A percentile compares a stretch with the other conserved stretches of the same genome.
These are phyloP conservation scores for Aspergillus egyptiacus DNA, from an alignment of 495 filamentous ascomycete genomes.

Conservation along the genomic window DNA sequence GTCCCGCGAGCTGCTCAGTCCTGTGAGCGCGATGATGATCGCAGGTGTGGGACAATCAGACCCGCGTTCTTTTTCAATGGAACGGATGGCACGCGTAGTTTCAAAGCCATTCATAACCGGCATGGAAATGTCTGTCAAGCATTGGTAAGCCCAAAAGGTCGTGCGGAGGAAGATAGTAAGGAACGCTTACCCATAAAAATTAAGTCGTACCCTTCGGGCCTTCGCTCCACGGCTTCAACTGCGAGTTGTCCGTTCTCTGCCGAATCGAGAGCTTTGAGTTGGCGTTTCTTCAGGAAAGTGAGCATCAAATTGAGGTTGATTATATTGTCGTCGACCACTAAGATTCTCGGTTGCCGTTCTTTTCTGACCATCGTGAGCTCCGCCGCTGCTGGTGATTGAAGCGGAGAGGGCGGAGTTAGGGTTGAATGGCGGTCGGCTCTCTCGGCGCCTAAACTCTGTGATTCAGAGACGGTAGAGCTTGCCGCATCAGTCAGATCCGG, in stretches of 20 bases:
- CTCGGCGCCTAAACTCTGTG: slow-evolving; percentile 8
- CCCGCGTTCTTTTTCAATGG: slow-evolving; percentile 48
- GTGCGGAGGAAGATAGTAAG: not conserved
- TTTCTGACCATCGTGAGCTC: not conserved
- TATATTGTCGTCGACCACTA: slow-evolving; percentile 69
- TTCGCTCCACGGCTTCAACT: slow-evolving; percentile 42
- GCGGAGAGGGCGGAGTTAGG: slow-evolving; percentile 1
- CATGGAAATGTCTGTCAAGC: slow-evolving; percentile 60
- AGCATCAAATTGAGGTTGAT: slow-evolving; percentile 69
- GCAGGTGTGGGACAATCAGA: slow-evolving; percentile 30
- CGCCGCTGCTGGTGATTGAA: slow-evolving; percentile 8
- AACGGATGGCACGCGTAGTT: slow-evolving; percentile 60
- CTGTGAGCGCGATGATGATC: slow-evolving; percentile 66
- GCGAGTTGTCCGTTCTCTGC: slow-evolving; percentile 51
- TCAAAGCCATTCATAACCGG: slow-evolving; percentile 73
- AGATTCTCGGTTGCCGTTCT: slow-evolving; percentile 30
- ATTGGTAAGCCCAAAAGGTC: not conserved
- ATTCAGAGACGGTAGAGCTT: slow-evolving; percentile 8
- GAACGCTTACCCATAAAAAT: slow-evolving; percentile 50
- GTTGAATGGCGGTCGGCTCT: slow-evolving; percentile 4
- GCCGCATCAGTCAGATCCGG: slow-evolving; percentile 12
- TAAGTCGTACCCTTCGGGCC: slow-evolving; percentile 44
- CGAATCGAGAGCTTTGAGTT: slow-evolving; percentile 33
- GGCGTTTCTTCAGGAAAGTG: slow-evolving; percentile 52
- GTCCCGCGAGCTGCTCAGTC: slow-evolving; percentile 56